phyloP scores from a whole-genome alignment of 1,284 basidiomycete species.

The Cutaneotrichosporon daszewskae region DNA sequence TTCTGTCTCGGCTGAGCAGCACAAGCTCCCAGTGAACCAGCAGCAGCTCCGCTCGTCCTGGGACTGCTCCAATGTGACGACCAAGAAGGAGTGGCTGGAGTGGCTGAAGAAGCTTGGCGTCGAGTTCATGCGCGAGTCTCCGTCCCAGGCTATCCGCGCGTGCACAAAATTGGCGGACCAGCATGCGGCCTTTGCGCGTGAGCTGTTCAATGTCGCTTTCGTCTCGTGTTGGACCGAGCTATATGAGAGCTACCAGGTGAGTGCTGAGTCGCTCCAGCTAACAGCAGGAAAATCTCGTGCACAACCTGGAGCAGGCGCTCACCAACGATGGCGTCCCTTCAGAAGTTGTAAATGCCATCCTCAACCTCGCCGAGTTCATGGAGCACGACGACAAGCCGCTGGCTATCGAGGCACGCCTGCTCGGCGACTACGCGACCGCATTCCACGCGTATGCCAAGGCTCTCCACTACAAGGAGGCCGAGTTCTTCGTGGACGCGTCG shows the following conservation, averaged over 20 bases:
- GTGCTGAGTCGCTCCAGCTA: constrained; percentile 24
- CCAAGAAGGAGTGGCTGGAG: constrained; percentile 87
- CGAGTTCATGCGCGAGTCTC: constrained; percentile 97
- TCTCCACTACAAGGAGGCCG: constrained; percentile 96
- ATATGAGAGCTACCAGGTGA: constrained; percentile 89
- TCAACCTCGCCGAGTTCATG: constrained; percentile 99
- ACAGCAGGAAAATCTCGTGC: constrained; percentile 80
- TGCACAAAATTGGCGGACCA: constrained; percentile 91
- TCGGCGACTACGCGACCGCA: constrained; percentile 87
- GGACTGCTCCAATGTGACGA: constrained; percentile 77
- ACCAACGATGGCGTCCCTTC: constrained; percentile 72
- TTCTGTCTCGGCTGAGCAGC: constrained; percentile 58
- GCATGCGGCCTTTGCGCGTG: constrained; percentile 84
- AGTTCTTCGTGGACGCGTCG: constrained; percentile 80
- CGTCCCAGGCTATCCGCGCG: constrained; percentile 91
- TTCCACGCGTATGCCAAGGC: constrained; percentile 97
- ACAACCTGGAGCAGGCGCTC: constrained; percentile 83
- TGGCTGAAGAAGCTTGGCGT: constrained; percentile 93
- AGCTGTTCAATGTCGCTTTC: constrained; percentile 97
- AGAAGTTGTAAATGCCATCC: constrained; percentile 86
- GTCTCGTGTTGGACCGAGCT: constrained; percentile 96
- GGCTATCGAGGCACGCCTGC: constrained; percentile 85
- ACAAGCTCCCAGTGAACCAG: constrained; percentile 92
- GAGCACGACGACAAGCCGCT: constrained; percentile 97
- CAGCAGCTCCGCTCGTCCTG: constrained; percentile 96